phyloP scores from a whole-genome alignment of 1,139 yeast species.

The Spathaspora sp. region DNA sequence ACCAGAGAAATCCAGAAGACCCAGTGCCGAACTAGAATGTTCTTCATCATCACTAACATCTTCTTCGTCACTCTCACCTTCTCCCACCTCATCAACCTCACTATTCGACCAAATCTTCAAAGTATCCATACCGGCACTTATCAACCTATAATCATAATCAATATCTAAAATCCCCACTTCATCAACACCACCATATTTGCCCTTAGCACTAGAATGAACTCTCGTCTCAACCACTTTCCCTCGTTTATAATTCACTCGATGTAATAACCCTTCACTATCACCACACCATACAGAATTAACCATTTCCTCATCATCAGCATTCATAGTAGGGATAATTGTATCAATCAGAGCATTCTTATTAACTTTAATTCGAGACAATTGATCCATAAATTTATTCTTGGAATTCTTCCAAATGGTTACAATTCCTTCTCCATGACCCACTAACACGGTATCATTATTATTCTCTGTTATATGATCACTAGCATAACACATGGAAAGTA shows the following conservation, averaged over 20 bases:
- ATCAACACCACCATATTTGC: constrained; percentile 35
- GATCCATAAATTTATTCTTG: constrained; percentile 70
- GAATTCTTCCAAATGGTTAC: constrained; percentile 84
- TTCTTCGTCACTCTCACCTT: constrained; percentile 14
- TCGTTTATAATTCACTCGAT: constrained; percentile 61
- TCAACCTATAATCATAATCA: constrained; percentile 74
- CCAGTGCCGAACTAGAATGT: constrained; percentile 11
- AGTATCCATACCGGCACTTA: constrained; percentile 81
- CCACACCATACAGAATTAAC: constrained; percentile 76
- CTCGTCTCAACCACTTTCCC: constrained; percentile 69
- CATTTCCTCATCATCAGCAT: constrained; percentile 55
- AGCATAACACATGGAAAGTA: constrained; percentile 70
- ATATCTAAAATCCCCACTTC: constrained; percentile 76
- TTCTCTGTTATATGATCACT: constrained; percentile 43
- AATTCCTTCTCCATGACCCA: constrained; percentile 91
- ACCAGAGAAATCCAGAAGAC: constrained; percentile 47
- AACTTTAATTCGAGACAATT: constrained; percentile 73
- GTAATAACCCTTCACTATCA: constrained; percentile 76
- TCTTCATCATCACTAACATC: constrained; percentile 10
- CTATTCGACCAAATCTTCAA: constrained; percentile 69
- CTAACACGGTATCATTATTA: constrained; percentile 61
- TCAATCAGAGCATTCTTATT: constrained; percentile 77
- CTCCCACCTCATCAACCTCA: constrained; percentile 19
- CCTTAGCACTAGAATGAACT: constrained; percentile 56
- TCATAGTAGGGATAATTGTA: constrained; percentile 71